phyloP scores from a whole-genome alignment of 192 early-diverging fungal genomes.

The Coemansia umbellata region DNA sequence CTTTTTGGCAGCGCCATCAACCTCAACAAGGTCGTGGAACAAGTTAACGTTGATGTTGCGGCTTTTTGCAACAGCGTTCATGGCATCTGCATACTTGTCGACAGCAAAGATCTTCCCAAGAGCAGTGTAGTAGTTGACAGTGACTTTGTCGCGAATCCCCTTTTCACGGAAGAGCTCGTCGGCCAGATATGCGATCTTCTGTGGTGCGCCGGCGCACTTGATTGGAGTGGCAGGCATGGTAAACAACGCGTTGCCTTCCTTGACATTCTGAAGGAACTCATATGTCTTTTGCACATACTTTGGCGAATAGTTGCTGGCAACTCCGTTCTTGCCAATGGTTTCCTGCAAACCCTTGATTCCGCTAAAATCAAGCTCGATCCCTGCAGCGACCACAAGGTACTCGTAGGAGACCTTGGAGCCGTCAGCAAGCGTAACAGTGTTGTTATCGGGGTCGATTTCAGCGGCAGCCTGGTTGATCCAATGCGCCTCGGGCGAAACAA shows the following conservation, averaged over 20 bases:
- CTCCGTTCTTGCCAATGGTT: constrained; percentile 74
- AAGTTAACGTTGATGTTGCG: constrained; percentile 70
- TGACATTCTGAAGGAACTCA: constrained; percentile 65
- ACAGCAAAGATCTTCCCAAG: constrained; percentile 83
- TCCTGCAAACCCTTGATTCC: constrained; percentile 72
- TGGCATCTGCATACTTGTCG: constrained; percentile 74
- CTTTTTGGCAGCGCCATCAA: constrained; percentile 59
- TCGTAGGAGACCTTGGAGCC: constrained; percentile 62
- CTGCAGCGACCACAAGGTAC: constrained; percentile 71
- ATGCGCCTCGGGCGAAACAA: constrained; percentile 69
- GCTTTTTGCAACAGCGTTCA: constrained; percentile 62
- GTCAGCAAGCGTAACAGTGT: constrained; percentile 62
- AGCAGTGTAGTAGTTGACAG: constrained; percentile 74
- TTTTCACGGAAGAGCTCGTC: constrained; percentile 77
- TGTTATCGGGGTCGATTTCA: constrained; percentile 63
- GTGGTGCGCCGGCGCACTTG: constrained; percentile 87
- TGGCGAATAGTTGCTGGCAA: constrained; percentile 77
- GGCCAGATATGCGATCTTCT: constrained; percentile 83
- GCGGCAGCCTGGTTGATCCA: constrained; percentile 74
- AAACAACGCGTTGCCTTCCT: constrained; percentile 63
- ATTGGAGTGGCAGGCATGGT: constrained; percentile 84
- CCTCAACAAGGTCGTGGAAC: constrained; percentile 65
- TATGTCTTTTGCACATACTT: constrained; percentile 69
- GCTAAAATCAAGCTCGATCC: constrained; percentile 73
- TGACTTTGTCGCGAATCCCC: constrained; percentile 61